A percentile compares a stretch with the other conserved stretches of the same genome.
These are phyloP conservation scores for Solanum lycopersicoides DNA, from an alignment of 257 asterid genomes.

Conservation along the genomic window DNA sequence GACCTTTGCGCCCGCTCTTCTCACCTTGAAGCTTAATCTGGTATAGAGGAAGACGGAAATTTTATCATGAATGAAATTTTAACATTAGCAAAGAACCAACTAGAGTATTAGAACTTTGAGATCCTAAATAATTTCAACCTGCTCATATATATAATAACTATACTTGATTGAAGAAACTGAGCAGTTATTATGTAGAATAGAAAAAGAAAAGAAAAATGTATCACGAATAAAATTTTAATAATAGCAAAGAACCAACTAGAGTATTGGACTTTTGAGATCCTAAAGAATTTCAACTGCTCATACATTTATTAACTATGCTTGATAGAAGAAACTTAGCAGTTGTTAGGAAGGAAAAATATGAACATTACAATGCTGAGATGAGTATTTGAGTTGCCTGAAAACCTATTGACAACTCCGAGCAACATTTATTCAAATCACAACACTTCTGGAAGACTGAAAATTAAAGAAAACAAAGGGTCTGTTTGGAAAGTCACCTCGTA, in stretches of 20 bases:
- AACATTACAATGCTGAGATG: background rate
- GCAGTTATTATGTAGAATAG: background rate
- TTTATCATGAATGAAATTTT: background rate
- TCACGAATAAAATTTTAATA: background rate
- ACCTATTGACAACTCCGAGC: background rate
- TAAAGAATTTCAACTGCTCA: background rate
- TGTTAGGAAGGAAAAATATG: background rate
- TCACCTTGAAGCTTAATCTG: conserved; percentile 94
- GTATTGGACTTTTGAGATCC: background rate
- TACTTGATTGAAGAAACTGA: background rate
- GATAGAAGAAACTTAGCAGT: background rate
- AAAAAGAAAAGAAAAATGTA: background rate
- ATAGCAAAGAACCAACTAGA: background rate
- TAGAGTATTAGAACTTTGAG: background rate
- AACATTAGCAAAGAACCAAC: background rate
- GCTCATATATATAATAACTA: background rate
- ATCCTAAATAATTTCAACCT: background rate
- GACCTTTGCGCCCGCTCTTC: conserved; percentile 94
- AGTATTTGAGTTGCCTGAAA: background rate
- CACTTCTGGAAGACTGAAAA: background rate
- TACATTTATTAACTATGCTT: background rate
- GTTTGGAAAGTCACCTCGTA: background rate
- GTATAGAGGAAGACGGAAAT: background rate
- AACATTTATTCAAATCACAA: background rate
- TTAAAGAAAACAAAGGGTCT: background rate